Base-by-base conservation (phyloP, 345 rosid species). In the Melaleuca quinquenervia region DNA sequence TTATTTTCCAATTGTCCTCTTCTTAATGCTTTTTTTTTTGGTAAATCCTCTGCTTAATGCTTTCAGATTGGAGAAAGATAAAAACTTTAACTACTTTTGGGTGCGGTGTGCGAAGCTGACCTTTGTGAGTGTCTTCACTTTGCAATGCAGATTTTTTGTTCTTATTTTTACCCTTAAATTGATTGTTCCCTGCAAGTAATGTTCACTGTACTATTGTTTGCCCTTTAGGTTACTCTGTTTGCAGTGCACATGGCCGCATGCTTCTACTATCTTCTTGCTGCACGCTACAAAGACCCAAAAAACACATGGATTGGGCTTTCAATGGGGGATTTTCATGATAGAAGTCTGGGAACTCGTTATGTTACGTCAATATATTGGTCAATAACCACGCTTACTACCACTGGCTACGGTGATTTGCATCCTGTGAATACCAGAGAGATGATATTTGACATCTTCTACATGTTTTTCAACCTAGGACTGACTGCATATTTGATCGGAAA, bases 381-480 rank as follows among this genome's bases (percentile, higher is more conserved):
- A 18, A 94, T 94, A 45, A 90, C 96, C 87, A 96, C 98, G 5
- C 92, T 95, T 36, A 90, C 98, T 16, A 94, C 98, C 26, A 92
- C 94, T 24, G 99, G 99, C 14, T 96, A 96, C 82, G 99, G 99
- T 74, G 98, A 96, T 89, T 62, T 96, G 50, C 99, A 96, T 86
- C 94, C 96, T 48, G 92, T 91, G 52, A 95, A 94, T 82, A 70
- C 90, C 22, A 56, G 82, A 41, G 99, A 96, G 89, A 94, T 94
- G 95, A 27, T 92, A 21, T 94, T 94, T 80, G 91, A 86, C 84
- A 88, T 94, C 82, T 85, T 84, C 84, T 95, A 93, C 89, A 92
- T 95, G 96, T 83, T 96, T 86, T 91, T 96, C 89, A 90, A 91
- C 85, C 94, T 96, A 56, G 99, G 96, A 70, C 89, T 96, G 21